Conservation (phyloP, 2,329 filamentous ascomycete genomes). For the Penicillium brasilianum region DNA sequence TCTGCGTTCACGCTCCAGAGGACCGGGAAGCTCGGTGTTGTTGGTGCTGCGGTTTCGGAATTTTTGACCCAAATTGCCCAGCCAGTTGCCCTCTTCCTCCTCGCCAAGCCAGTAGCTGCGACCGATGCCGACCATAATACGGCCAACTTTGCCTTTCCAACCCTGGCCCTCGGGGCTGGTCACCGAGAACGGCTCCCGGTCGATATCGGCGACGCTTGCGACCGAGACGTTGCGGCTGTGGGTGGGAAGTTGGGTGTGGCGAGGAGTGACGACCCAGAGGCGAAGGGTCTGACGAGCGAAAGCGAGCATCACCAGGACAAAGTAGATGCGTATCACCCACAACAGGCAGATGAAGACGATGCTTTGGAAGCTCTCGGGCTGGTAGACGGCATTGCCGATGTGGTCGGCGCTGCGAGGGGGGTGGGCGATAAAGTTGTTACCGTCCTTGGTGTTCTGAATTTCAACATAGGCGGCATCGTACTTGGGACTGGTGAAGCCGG, state of each 20-base stretch:
- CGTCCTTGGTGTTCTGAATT: constrained; percentile 51
- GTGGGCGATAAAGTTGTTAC: constrained; percentile 56
- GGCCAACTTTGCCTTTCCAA: constrained; percentile 78
- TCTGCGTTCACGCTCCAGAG: constrained; percentile 62
- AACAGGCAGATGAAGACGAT: constrained; percentile 76
- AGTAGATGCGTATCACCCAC: constrained; percentile 79
- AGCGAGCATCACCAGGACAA: constrained; percentile 80
- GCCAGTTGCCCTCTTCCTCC: constrained; percentile 69
- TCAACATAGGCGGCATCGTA: constrained; percentile 65
- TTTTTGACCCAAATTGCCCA: constrained; percentile 65
- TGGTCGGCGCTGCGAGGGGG: constrained; percentile 47
- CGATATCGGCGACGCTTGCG: constrained; percentile 53
- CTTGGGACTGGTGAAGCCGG: constrained; percentile 68
- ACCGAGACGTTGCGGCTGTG: constrained; percentile 52
- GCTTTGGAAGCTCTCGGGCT: constrained; percentile 72
- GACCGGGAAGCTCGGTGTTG: constrained; percentile 49
- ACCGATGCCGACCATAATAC: constrained; percentile 75
- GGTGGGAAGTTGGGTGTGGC: constrained; percentile 46
- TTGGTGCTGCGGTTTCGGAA: constrained; percentile 58
- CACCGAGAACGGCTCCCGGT: constrained; percentile 71
- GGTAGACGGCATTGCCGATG: constrained; percentile 68
- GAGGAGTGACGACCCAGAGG: constrained; percentile 56
- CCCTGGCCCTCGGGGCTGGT: constrained; percentile 76
- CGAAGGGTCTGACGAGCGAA: constrained; percentile 79
- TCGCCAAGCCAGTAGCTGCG: constrained; percentile 79